Base-by-base conservation (phyloP, 2,329 filamentous ascomycete species). In the Aspergillus thermomutatus region DNA sequence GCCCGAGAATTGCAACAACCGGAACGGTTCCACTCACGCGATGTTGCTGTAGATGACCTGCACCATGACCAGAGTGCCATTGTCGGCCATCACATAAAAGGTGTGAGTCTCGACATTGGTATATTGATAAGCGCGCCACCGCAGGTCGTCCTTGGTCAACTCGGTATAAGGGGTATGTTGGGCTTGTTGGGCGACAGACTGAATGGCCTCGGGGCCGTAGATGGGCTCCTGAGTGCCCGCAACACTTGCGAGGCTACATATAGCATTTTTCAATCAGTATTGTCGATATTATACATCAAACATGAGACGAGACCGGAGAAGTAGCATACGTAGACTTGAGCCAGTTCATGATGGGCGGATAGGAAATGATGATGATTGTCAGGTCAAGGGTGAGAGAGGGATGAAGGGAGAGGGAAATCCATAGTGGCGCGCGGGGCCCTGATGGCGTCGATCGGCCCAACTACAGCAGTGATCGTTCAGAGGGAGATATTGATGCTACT, bases 41-140 rank as follows among this genome's bases (percentile, higher is more conserved):
- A 99, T 90, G 77, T 96, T 97, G 81, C 90, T 97, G 82, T 97
- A 96, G 74, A 99, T 96, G 77, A 97, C 83, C 82, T 99, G 94
- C 59, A 85, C 86, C 75, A 96, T 84, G 53, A 83, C 90, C 62
- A 92, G 75, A 61, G 87, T 82, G 51, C 94, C 94, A 58, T 80
- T 85, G 60, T 96, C 90, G 55, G 88, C 82, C 76, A 87, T 87
- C 69, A 97, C 78, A 79, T 99, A 99, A 79, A 97, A 99, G 61
- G 84, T 92, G 80, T 97, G 89, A 28, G 91, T 97, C 82, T 99
- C 94, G 66, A 97, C 94, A 69, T 84, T 89, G 62, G 94, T 97
- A 69, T 87, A 88, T 64, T 91, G 88, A 80, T 92, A 83, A 26
- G 83, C 85, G 67, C 81, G 79, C 94, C 94, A 99, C 80, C 87